Evolutionary conservation across 805 yeast genomes (phyloP).

Genomic region (Yamadazyma laniorum): DNA sequence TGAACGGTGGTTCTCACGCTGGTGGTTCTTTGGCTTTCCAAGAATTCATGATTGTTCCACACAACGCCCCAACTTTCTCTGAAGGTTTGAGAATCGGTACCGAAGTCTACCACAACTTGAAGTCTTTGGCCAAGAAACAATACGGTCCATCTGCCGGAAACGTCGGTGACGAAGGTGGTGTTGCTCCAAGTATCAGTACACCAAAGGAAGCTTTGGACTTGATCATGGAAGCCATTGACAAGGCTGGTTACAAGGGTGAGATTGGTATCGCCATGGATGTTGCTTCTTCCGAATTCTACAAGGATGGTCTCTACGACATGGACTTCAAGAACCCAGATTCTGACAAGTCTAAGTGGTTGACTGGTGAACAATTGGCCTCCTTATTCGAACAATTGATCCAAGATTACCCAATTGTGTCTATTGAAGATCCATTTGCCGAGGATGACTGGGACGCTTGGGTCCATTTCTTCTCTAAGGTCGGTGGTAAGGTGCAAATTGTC

Average conservation of each 20-base stretch:
- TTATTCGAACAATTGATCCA: conserved; percentile 76
- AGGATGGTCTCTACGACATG: conserved; percentile 94
- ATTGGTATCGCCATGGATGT: conserved; percentile 91
- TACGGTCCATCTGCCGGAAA: conserved; percentile 99
- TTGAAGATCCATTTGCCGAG: conserved; percentile 99
- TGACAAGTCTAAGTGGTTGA: conserved; percentile 85
- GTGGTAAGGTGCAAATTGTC: conserved; percentile 80
- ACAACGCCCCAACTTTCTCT: conserved; percentile 83
- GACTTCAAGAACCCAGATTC: conserved; percentile 98
- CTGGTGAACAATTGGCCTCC: conserved; percentile 83
- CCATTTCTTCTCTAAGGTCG: conserved; percentile 70
- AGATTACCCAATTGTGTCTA: conserved; percentile 96
- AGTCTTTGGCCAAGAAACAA: conserved; percentile 86
- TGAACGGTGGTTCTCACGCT: conserved; percentile 99
- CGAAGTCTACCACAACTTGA: conserved; percentile 96
- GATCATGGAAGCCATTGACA: conserved; percentile 82
- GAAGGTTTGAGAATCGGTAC: conserved; percentile 97
- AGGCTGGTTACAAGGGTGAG: conserved; percentile 94
- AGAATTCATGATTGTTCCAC: conserved; percentile 99
- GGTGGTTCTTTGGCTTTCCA: conserved; percentile 99
- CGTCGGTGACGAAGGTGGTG: conserved; percentile 99
- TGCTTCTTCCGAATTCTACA: conserved; percentile 97
- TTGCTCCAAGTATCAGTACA: conserved; percentile 95
- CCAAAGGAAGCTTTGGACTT: conserved; percentile 97
- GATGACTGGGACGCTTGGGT: conserved; percentile 99